A percentile compares a stretch with the other conserved stretches of the same genome.
These are phyloP conservation scores for Prunus mongolica DNA, from an alignment of 306 rosid species.

Conservation along the genomic window DNA sequence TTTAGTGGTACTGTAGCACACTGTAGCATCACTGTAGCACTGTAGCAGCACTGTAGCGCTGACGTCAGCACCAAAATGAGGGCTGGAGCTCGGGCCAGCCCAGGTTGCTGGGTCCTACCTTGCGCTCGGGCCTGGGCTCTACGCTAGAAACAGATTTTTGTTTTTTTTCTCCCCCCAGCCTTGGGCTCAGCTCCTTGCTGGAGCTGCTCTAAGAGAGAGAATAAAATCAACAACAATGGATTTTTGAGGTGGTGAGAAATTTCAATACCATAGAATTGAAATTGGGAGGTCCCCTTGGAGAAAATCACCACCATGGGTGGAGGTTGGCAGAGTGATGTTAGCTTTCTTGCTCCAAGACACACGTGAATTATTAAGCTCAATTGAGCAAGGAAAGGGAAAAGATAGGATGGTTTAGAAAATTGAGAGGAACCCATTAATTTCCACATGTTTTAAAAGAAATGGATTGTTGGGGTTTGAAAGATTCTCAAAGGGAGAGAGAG, in stretches of 20 bases:
- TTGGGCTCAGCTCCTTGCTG: no score
- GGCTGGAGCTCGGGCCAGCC: no score
- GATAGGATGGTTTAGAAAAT: neutral
- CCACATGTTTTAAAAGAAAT: no score
- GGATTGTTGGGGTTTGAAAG: neutral
- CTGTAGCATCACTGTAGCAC: no score
- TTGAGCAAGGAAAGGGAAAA: neutral
- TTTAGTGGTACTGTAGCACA: no score
- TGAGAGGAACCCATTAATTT: constrained; percentile 13
- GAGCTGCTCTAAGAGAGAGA: no score
- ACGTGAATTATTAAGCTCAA: neutral
- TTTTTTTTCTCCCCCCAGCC: no score
- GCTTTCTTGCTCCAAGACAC: constrained; percentile 28
- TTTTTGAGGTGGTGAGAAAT: constrained; percentile 21
- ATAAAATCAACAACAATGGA: constrained; percentile 27
- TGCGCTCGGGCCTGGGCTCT: no score
- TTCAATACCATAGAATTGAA: constrained; percentile 34
- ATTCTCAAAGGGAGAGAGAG: neutral
- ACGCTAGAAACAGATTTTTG: no score
- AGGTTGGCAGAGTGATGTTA: constrained; percentile 24
- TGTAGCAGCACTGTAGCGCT: no score
- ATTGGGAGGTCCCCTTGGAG: constrained; percentile 27
- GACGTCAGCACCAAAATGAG: no score
- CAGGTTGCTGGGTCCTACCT: no score
- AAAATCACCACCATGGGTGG: constrained; percentile 22